Evolutionary conservation across 208 protist genomes (phyloP), one percentile per base, ranked within the genome.

Genomic region (Kentomonas sorsogonicus): DNA sequence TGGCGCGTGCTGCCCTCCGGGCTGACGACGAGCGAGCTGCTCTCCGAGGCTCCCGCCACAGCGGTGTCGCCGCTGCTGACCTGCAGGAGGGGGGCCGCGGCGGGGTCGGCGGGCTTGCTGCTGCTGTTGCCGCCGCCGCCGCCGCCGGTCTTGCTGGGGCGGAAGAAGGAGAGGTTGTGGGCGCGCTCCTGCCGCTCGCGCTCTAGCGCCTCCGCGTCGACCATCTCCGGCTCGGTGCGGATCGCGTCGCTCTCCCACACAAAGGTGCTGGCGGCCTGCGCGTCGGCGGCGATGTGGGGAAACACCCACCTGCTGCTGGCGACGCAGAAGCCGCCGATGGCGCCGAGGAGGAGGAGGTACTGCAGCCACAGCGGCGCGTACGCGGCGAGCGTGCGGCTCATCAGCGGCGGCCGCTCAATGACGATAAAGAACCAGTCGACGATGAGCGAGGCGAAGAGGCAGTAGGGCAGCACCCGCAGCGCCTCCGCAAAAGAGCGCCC

Each of bases 351-450:
- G 16, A 87, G 6, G 2, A 79, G 11, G 60, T 72, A 86, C 58
- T 88, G 77, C 16, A 56, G 46, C 40, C 62, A 44, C 1, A 86
- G 40, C 2, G 82, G 77, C 16, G 87, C 41, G 45, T 77, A 80
- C 30, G 38, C 50, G 13, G 78, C 75, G 38, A 92, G 38, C 13
- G 65, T 77, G 41, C 77, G 58, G 11, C 77, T 69, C 66, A 93
- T 71, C 54, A 93, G 71, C 11, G 86, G 79, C 25, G 86, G 86
- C 52, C 65, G 41, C 53, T 88, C 86, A 54, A 93, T 87, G 18
- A 82, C n/a, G 16, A 93, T 58, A 57, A 93, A 90, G 40, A 71
- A 68, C 39, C 74, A 73, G 46, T 89, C 77, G 18, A 93, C 72
- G 10, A 89, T 53, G 15, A 93, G 62, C 4, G 82, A 93, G 15